Evolutionary conservation across 345 rosid genomes (phyloP).

Genomic region (Citrus inodora): DNA sequence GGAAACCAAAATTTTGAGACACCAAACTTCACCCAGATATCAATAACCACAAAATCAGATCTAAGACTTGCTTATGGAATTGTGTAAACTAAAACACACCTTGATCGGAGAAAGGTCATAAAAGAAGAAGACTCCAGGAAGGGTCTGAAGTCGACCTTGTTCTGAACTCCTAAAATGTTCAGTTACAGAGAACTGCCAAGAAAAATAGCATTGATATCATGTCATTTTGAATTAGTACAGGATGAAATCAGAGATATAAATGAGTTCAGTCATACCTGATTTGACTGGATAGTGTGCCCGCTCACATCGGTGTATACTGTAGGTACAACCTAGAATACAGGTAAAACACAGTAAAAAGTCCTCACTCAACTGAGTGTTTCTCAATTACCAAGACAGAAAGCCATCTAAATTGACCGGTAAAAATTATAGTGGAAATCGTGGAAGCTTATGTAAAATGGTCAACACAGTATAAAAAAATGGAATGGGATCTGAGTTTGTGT

Average conservation of each 20-base stretch:
- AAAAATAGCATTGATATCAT: slow-evolving; percentile 5
- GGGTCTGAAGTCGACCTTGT: slow-evolving; percentile 59
- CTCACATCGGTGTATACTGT: slow-evolving; percentile 78
- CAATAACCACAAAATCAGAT: background rate
- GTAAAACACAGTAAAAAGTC: background rate
- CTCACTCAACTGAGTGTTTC: background rate
- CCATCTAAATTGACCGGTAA: background rate
- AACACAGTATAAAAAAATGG: background rate
- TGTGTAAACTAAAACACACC: slow-evolving; percentile 35
- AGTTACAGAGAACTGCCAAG: slow-evolving; percentile 81
- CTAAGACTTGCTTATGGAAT: background rate
- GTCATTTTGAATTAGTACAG: slow-evolving; percentile 11
- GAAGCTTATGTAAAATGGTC: background rate
- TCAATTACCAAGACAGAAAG: background rate
- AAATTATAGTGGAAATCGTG: background rate
- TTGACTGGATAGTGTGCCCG: slow-evolving; percentile 79
- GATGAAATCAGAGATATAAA: background rate
- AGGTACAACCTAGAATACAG: slow-evolving; percentile 71
- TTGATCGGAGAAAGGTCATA: slow-evolving; percentile 98
- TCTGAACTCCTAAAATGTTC: slow-evolving; percentile 77
- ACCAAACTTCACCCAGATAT: background rate
- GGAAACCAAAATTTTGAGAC: background rate
- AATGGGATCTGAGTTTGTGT: background rate
- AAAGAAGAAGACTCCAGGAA: slow-evolving; percentile 92
- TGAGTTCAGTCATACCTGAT: slow-evolving; percentile 54